Evolutionary conservation across 2,329 filamentous ascomycete genomes (phyloP).

Genomic region (Teratosphaeria epicoccoides): DNA sequence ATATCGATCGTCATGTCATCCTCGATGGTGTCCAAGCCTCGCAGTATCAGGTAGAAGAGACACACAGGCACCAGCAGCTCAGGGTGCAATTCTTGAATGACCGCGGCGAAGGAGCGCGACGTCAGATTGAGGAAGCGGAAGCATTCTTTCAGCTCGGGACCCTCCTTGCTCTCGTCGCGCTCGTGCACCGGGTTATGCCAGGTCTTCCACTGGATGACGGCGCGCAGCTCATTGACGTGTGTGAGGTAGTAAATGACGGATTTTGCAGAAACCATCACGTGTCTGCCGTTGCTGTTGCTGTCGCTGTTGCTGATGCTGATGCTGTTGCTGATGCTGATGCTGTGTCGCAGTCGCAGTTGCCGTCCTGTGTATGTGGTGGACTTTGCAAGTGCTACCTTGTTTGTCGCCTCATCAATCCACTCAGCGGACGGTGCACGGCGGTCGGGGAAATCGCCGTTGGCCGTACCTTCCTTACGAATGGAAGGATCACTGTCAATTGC

Average conservation of each 20-base stretch:
- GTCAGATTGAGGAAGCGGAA: conserved; percentile 79
- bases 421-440: background rate
- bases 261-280: conserved; percentile 23
- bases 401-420: no score
- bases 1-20: conserved; percentile 91
- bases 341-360: background rate
- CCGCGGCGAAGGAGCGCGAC: conserved; percentile 82
- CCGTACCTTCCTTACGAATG: no score
- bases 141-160: conserved; percentile 63
- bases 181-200: conserved; percentile 92
- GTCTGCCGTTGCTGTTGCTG: no score
- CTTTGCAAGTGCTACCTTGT: no score
- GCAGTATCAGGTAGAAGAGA: conserved; percentile 85
- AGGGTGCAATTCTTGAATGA: conserved; percentile 91
- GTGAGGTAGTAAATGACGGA: conserved; percentile 25
- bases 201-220: conserved; percentile 50
- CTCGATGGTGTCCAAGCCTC: conserved; percentile 94
- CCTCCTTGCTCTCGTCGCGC: conserved; percentile 67
- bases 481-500: no score
- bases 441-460: no score
- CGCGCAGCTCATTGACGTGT: conserved; percentile 26
- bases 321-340: no score
- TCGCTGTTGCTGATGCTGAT: no score
- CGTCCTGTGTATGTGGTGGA: no score
- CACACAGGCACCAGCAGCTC: conserved; percentile 83